phyloP scores from a whole-genome alignment of 306 rosid species.

The Medicago ruthenica region DNA sequence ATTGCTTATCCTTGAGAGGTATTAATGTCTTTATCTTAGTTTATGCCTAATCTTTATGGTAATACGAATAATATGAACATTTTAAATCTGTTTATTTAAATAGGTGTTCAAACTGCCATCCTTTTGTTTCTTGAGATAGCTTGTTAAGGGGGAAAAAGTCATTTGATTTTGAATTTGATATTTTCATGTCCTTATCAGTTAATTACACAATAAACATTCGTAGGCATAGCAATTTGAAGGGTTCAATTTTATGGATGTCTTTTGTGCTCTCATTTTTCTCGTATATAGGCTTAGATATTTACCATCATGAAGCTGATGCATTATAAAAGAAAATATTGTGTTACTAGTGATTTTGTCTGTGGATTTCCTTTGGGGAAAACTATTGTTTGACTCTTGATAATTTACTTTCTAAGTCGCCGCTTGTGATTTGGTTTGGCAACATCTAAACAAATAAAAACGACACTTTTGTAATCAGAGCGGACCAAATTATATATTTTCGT shows the following conservation, averaged over 20 bases:
- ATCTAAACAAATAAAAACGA: too few relatives aligned
- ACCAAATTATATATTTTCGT: not conserved
- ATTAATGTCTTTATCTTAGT: conserved; percentile 15
- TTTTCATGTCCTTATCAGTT: not conserved
- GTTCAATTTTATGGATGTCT: not conserved
- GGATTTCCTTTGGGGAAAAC: conserved; percentile 19
- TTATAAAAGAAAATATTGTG: conserved; percentile 2
- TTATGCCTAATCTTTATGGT: conserved; percentile 19
- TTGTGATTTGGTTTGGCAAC: conserved; percentile 15
- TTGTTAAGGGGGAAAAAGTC: not conserved
- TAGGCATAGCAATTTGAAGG: not conserved
- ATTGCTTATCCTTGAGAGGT: conserved; percentile 92
- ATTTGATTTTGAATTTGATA: conserved; percentile 2
- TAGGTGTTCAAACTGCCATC: conserved; percentile 9
- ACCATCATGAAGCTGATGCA: conserved; percentile 25
- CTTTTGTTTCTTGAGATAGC: conserved; percentile 32
- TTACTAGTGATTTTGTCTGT: conserved; percentile 21
- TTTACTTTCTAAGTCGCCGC: not conserved
- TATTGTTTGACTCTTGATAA: not conserved
- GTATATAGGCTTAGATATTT: conserved; percentile 6
- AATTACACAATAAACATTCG: conserved; percentile 3
- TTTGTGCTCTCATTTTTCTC: conserved; percentile 20
- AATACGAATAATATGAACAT: not conserved
- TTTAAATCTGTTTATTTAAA: conserved; percentile 26
- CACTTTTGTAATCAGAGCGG: not conserved